Base-by-base conservation (phyloP, 2,329 filamentous ascomycete genomes). In the Fusarium sp. region DNA sequence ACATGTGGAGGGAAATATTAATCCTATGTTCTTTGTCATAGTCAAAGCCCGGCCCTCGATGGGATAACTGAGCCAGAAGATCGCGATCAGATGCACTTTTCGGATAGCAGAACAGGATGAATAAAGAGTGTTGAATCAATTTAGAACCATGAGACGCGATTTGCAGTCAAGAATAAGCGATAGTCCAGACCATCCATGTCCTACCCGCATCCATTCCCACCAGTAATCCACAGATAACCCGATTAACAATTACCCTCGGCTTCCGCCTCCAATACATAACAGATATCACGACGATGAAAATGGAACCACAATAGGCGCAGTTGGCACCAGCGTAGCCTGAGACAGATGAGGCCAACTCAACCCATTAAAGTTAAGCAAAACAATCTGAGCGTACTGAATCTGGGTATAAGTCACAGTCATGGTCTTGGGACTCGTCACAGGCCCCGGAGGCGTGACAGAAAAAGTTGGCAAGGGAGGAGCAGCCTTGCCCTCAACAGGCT, bases 331-430 rank as follows among this genome's bases (percentile, higher is more conserved):
- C 2, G 65, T 67, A 58, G 64, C 64, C 50, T 40, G 5, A 11
- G 65, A 66, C 8, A 67, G 5, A 67, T 67, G 65, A 2, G 64
- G 64, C 64, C 64, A 67, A 2, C 9, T 67, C 16, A 67, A 5
- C 2, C 61, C 64, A 8, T 13, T 5, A 14, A 66, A 66, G 9
- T 67, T 65, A 1, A 67, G 61, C 10, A 47, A 24, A 2, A 67
- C 64, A 10, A 20, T 67, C 29, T 67, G 64, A 1, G 64, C 40
- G 22, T 67, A 67, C 47, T 67, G 61, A n/a, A 67, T 67, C 61
- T 67, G 64, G 2, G 61, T 67, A 14, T 67, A 67, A 24, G 47
- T 47, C 37, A 67, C 64, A 6, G 47, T 31, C 1, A 67, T 67
- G 0, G 61, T 47, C 14, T 65, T 57, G 1, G 47, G 37, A 0